Evolutionary conservation across 495 filamentous ascomycete genomes (phyloP), one percentile per base, ranked within the genome.

Genomic region (Talaromyces thailandensis): DNA sequence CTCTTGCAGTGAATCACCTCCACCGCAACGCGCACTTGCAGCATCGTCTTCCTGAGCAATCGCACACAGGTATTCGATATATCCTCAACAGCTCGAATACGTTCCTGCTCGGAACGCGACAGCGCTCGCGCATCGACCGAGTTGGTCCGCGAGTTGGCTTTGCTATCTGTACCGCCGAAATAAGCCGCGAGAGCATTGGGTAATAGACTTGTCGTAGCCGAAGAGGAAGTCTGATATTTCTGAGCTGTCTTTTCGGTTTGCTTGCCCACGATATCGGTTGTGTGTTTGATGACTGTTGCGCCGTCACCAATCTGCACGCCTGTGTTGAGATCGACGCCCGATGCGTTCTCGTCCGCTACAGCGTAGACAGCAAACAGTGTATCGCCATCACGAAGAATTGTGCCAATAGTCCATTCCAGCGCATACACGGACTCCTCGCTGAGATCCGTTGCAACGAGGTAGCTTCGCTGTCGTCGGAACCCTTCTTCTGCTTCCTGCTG

Each of bases 1-100:
- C 89, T 96, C 81, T 96, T 97, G 87, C 94, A 98, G 71, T 98
- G 93, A 64, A 98, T 90, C 23, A 97, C 93, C 72, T 98, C 94
- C 35, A 98, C 87, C 26, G 94, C 90, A 58, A 96, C 85, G 53
- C 90, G 85, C 37, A 96, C 92, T 70, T 98, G 93, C 45, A 98
- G 78, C 60, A 89, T 80, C 5, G 94, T 98, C 79, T 92, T 95
- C 64, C 93, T 82, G 63, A 98, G 78, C 51, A 97, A 74, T 66
- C 88, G 90, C 32, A 93, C 84, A 63, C 93, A 91, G 2, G 88
- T 82, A 43, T 90, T 81, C 6, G 88, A 90, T 51, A 98, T 88
- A 52, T 86, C 83, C 48, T 89, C 84, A 16, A 89, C 83, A 6
- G 91, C 93, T 66, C 84, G 80, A 59, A 84, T 82, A 18, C 94